Evolutionary conservation across 805 yeast genomes (phyloP).

Genomic region (Schwanniomyces sp.): DNA sequence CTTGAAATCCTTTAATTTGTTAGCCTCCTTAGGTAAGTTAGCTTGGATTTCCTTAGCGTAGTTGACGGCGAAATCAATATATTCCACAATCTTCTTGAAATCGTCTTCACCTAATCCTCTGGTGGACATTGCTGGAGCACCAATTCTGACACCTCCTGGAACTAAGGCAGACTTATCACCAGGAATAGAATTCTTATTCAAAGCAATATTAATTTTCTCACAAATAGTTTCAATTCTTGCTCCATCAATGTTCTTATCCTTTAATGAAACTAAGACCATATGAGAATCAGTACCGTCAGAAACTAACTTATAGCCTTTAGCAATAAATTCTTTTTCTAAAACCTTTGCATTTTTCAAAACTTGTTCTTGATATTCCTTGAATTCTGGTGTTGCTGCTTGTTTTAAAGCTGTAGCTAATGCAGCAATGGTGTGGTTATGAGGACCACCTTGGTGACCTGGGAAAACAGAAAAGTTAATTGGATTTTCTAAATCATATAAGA

Average conservation of each 20-base stretch:
- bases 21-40: constrained; percentile 84
- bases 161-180: constrained; percentile 94
- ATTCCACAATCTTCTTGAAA: constrained; percentile 76
- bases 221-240: constrained; percentile 91
- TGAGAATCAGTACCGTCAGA: constrained; percentile 96
- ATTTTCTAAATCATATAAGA: constrained; percentile 82
- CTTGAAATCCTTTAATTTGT: constrained; percentile 95
- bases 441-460: constrained; percentile 99
- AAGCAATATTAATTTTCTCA: constrained; percentile 89
- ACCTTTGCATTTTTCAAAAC: constrained; percentile 80
- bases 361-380: constrained; percentile 77
- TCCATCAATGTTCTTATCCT: constrained; percentile 83
- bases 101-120: constrained; percentile 84
- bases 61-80: constrained; percentile 76
- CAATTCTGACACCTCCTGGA: constrained; percentile 95
- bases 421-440: constrained; percentile 96
- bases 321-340: constrained; percentile 66
- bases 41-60: constrained; percentile 76
- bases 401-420: constrained; percentile 94
- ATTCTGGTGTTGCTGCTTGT: constrained; percentile 88
- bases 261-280: constrained; percentile 80
- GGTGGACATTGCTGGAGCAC: constrained; percentile 98
- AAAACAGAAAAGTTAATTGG: constrained; percentile 94
- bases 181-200: constrained; percentile 94
- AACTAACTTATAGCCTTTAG: constrained; percentile 73